phyloP scores from a whole-genome alignment of 371 early-diverging fungal genomes.

The Rhizopus sp. region DNA sequence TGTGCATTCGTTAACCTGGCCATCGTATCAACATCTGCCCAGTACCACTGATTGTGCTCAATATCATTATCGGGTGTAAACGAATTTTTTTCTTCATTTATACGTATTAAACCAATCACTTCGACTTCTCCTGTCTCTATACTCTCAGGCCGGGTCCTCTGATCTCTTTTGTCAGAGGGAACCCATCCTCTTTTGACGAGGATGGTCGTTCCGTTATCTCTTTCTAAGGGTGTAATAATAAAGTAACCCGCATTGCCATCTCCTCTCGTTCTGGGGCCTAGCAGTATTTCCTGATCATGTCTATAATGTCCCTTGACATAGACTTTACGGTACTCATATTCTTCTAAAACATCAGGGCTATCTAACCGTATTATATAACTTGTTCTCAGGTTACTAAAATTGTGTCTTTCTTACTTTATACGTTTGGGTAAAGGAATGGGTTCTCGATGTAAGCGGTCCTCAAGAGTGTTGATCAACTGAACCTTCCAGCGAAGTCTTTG shows the following conservation, averaged over 20 bases:
- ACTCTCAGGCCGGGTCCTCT: constrained; percentile 56
- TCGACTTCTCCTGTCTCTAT: constrained; percentile 54
- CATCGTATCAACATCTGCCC: constrained; percentile 79
- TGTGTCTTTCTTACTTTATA: constrained; percentile 49
- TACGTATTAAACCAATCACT: constrained; percentile 65
- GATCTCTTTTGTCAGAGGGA: constrained; percentile 67
- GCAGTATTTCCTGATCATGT: constrained; percentile 75
- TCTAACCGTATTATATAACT: not conserved
- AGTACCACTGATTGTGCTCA: constrained; percentile 79
- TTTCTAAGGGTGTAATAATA: constrained; percentile 82
- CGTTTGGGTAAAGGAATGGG: constrained; percentile 73
- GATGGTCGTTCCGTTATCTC: constrained; percentile 72
- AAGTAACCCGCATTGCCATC: constrained; percentile 81
- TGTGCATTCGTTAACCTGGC: constrained; percentile 61
- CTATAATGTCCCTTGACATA: constrained; percentile 66
- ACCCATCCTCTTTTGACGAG: constrained; percentile 93
- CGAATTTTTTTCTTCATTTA: constrained; percentile 61
- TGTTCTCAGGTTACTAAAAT: not conserved
- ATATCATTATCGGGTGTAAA: constrained; percentile 75
- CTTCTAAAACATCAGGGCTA: constrained; percentile 56
- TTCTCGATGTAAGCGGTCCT: constrained; percentile 63
- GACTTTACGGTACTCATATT: constrained; percentile 76
- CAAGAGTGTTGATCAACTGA: constrained; percentile 71
- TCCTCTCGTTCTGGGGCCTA: constrained; percentile 78
- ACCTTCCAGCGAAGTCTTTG: constrained; percentile 91